Conservation (phyloP, 1,284 basidiomycete species). For the Austroboletus olivaceoglutinosus region DNA sequence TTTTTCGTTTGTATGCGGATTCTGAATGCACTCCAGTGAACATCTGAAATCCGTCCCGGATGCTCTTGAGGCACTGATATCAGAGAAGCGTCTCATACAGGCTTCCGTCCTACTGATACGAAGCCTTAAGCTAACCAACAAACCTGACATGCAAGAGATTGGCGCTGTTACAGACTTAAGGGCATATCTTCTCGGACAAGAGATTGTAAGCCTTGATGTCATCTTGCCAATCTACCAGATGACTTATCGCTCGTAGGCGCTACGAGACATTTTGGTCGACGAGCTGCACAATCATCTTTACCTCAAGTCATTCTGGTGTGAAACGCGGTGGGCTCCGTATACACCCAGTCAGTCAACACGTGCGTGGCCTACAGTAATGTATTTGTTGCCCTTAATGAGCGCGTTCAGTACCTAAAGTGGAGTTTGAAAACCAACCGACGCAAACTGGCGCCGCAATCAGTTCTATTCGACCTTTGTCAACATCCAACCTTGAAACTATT, state of each 20-base stretch:
- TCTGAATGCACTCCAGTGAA: slow-evolving; percentile 55
- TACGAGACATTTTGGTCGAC: slow-evolving; percentile 91
- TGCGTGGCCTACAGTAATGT: slow-evolving; percentile 39
- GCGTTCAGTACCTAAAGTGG: slow-evolving; percentile 51
- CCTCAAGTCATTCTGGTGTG: slow-evolving; percentile 95
- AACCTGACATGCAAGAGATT: slow-evolving; percentile 90
- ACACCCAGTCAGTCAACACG: slow-evolving; percentile 74
- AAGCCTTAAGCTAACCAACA: slow-evolving; percentile 89
- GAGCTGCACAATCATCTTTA: slow-evolving; percentile 98
- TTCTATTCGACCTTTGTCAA: slow-evolving; percentile 36
- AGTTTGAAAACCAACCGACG: slow-evolving; percentile 53
- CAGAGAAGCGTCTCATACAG: slow-evolving; percentile 91
- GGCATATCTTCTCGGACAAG: slow-evolving; percentile 84
- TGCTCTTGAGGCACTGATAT: slow-evolving; percentile 88
- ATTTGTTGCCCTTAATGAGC: slow-evolving; percentile 10
- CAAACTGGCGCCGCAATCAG: slow-evolving; percentile 28
- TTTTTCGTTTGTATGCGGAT: slow-evolving; percentile 2
- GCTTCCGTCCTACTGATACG: slow-evolving; percentile 87
- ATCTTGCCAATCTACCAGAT: background rate
- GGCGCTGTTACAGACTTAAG: slow-evolving; percentile 90
- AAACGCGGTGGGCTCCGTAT: slow-evolving; percentile 88
- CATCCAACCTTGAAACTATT: slow-evolving; percentile 25
- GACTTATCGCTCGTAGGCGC: slow-evolving; percentile 51
- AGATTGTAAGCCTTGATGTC: slow-evolving; percentile 59
- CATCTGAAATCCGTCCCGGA: slow-evolving; percentile 91